Conservation (phyloP, 176 grass and related monocot genomes). For the Eragrostis curvula region DNA sequence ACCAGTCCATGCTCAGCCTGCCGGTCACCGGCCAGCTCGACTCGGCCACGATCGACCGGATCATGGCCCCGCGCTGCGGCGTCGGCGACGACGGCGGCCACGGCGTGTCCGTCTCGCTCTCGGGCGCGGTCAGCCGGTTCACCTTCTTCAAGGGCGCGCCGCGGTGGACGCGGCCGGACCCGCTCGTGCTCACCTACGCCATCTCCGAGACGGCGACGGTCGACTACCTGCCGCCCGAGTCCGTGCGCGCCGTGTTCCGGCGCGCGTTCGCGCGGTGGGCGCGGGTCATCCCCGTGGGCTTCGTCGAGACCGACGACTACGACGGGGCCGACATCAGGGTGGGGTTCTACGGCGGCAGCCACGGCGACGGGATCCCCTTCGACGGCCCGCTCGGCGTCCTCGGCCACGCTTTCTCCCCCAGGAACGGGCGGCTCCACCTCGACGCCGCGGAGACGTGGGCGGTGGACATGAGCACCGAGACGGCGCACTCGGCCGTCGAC, state of each 20-base stretch:
- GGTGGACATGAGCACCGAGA: conserved; percentile 48
- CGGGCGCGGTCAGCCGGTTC: conserved; percentile 52
- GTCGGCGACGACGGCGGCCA: conserved; percentile 56
- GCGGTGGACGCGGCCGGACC: conserved; percentile 62
- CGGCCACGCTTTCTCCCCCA: conserved; percentile 86
- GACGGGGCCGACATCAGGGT: conserved; percentile 67
- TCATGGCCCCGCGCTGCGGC: conserved; percentile 81
- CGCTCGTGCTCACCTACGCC: conserved; percentile 74
- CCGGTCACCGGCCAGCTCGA: conserved; percentile 76
- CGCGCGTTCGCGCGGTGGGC: conserved; percentile 85
- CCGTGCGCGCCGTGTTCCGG: conserved; percentile 63
- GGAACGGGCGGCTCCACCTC: conserved; percentile 81
- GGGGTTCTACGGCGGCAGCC: conserved; percentile 74
- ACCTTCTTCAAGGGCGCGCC: conserved; percentile 76
- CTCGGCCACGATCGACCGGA: conserved; percentile 56
- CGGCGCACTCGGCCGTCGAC: conserved; percentile 47
- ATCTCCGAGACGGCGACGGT: conserved; percentile 56
- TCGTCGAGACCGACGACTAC: conserved; percentile 63
- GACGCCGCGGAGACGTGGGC: conserved; percentile 85
- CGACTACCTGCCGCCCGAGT: conserved; percentile 51
- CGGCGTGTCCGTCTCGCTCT: background rate
- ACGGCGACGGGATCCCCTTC: conserved; percentile 91
- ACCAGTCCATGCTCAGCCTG: conserved; percentile 68
- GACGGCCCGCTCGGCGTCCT: conserved; percentile 86
- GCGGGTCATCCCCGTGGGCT: conserved; percentile 71